These are phyloP conservation scores for Nannizzia gypsea DNA, from an alignment of 2,329 filamentous ascomycete genomes.

Conservation along the genomic window DNA sequence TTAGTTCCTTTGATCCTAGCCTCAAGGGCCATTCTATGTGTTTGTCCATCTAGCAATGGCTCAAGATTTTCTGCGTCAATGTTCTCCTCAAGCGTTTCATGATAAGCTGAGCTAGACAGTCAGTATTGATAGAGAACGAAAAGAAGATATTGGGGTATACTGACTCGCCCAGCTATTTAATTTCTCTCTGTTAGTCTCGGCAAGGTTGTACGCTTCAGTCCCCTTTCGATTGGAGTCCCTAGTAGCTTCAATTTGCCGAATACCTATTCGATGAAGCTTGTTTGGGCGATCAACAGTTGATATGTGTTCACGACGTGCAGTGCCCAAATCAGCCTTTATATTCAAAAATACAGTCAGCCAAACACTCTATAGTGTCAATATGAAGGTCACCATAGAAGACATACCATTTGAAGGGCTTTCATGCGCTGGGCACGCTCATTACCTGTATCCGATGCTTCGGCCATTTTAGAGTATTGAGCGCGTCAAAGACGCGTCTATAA, in stretches of 20 bases:
- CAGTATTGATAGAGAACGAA: not conserved
- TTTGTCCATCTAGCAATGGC: constrained; percentile 28
- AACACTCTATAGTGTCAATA: not conserved
- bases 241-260: constrained; percentile 21
- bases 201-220: constrained; percentile 20
- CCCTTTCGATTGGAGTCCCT: constrained; percentile 23
- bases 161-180: constrained; percentile 27
- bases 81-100: constrained; percentile 21
- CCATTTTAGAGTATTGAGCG: constrained; percentile 5
- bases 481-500: not conserved
- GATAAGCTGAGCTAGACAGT: not conserved
- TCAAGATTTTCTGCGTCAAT: constrained; percentile 22
- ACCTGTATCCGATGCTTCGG: constrained; percentile 10
- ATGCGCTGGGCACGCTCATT: constrained; percentile 16
- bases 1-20: not conserved
- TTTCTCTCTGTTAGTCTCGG: constrained; percentile 18
- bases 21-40: constrained; percentile 20
- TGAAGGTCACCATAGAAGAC: not conserved
- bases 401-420: constrained; percentile 23
- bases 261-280: constrained; percentile 9
- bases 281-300: constrained; percentile 22
- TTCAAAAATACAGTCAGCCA: not conserved
- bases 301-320: constrained; percentile 26
- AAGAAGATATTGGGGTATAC: constrained; percentile 8
- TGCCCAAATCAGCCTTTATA: constrained; percentile 29